These are phyloP conservation scores for Metarhizium robertsii DNA, from an alignment of 2,329 filamentous ascomycete genomes.

Conservation along the genomic window DNA sequence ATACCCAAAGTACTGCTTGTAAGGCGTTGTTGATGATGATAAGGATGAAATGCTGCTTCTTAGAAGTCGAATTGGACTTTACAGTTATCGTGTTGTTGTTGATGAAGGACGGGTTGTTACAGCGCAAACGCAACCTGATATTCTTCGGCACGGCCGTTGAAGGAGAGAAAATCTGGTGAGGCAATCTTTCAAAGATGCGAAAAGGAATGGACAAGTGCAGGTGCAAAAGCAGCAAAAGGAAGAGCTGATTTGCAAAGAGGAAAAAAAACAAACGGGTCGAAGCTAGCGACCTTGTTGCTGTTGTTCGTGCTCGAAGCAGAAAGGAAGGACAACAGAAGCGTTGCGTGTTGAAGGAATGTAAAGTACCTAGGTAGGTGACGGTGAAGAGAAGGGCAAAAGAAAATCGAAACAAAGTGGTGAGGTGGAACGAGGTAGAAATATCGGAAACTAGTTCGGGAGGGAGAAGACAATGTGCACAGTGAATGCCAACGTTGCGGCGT, in stretches of 20 bases:
- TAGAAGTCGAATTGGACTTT: background rate
- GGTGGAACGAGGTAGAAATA: constrained; percentile 1
- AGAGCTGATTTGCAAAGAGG: constrained; percentile 9
- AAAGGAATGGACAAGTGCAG: constrained; percentile 15
- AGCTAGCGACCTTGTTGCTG: constrained; percentile 8
- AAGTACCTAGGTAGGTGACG: constrained; percentile 2
- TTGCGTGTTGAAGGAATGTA: constrained; percentile 12
- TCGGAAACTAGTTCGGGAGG: background rate
- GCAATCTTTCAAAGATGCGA: constrained; percentile 45
- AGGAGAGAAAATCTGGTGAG: constrained; percentile 13
- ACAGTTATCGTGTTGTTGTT: background rate
- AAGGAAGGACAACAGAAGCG: constrained; percentile 15
- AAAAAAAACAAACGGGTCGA: constrained; percentile 6
- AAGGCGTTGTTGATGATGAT: constrained; percentile 7
- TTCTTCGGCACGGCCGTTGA: constrained; percentile 25
- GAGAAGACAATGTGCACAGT: background rate
- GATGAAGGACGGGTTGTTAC: background rate
- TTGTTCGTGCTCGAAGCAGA: background rate
- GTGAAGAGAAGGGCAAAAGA: constrained; percentile 4
- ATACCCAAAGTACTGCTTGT: background rate
- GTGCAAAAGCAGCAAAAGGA: constrained; percentile 22
- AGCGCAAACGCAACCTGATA: constrained; percentile 1
- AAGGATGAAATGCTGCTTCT: background rate
- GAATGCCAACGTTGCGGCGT: background rate
- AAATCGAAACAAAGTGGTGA: constrained; percentile 3